Evolutionary conservation across 75 land plant genomes (phyloP).

Genomic region (Larix kaempferi): DNA sequence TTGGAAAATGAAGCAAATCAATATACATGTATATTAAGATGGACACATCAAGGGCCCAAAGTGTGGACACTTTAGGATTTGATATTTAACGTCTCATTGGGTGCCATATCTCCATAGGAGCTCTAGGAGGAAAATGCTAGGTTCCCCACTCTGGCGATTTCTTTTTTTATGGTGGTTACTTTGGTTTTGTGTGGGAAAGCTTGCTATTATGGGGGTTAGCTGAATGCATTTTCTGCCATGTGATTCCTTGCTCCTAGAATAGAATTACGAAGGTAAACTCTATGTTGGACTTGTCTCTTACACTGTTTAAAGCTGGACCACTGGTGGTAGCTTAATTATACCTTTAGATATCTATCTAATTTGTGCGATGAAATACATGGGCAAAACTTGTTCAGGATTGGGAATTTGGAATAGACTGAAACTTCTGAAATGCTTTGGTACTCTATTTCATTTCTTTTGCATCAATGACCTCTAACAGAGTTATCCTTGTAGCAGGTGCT

Average conservation of each 20-base stretch:
- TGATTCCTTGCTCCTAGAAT: background rate
- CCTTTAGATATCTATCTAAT: background rate
- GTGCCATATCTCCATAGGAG: background rate
- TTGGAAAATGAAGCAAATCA: no score
- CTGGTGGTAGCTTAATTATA: background rate
- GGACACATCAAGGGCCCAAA: no score
- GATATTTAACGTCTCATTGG: background rate
- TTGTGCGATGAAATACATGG: background rate
- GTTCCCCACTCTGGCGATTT: background rate
- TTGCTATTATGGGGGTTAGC: background rate
- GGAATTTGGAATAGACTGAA: background rate
- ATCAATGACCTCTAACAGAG: background rate
- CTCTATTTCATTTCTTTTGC: background rate
- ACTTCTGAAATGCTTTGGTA: background rate
- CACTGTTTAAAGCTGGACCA: background rate
- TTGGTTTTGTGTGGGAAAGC: background rate
- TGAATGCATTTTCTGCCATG: background rate
- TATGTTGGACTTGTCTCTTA: background rate
- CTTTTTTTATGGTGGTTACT: background rate
- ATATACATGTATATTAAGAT: no score
- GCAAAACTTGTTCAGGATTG: background rate
- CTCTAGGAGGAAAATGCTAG: slow-evolving; percentile 3
- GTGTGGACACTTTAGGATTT: no score
- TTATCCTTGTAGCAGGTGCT: background rate
- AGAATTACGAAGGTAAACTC: background rate